Evolutionary conservation across 768 basidiomycete species (phyloP), one percentile per base, ranked within the genome.

Genomic region (Mycena rosella): DNA sequence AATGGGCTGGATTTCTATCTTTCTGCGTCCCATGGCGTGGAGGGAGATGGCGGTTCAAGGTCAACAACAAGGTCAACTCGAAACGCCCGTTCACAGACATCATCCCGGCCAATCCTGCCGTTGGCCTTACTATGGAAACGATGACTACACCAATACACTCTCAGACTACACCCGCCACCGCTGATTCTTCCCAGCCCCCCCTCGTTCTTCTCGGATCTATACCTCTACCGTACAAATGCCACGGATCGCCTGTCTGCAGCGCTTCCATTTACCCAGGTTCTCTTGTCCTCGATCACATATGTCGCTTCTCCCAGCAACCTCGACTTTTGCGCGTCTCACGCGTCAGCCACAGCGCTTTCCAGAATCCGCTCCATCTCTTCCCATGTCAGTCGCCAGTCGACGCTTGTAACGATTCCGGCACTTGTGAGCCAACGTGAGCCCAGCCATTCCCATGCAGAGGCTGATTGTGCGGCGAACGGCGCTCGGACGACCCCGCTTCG

Each of bases 1-100:
- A 71, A 91, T 91, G 73, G 91, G 90, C 73, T 89, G 89, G 55
- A 91, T 91, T 78, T 91, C 91, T 74, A 91, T 91, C 83, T 91
- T 91, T 79, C 91, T 80, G 73, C 90, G 80, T 65, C 90, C 90
- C 91, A 90, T 89, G 36, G 58, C 17, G 54, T 48, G 51, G 51
- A 54, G 68, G n/a, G 59, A 70, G 69, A 70, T 71, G 70, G 54
- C 22, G 53, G 66, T 71, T 51, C 29, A 47, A 47, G 62, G 49
- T 22, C 58, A 71, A 68, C 27, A n/a, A n/a, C n/a, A n/a, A n/a
- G n/a, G n/a, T n/a, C n/a, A n/a, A 58, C 61, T 51, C 56, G 55
- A 68, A 60, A 71, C 65, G 70, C 56, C 57, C 58, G 61, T 71
- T 65, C 62, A 57, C 62, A 71, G 70, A 71, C 70, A 71, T 71